Percentiles rank a stretch among this genome's conserved stretches.
These are phyloP conservation scores for Exophiala calicioides DNA, from an alignment of 2,329 filamentous ascomycete species.

Conservation along the genomic window DNA sequence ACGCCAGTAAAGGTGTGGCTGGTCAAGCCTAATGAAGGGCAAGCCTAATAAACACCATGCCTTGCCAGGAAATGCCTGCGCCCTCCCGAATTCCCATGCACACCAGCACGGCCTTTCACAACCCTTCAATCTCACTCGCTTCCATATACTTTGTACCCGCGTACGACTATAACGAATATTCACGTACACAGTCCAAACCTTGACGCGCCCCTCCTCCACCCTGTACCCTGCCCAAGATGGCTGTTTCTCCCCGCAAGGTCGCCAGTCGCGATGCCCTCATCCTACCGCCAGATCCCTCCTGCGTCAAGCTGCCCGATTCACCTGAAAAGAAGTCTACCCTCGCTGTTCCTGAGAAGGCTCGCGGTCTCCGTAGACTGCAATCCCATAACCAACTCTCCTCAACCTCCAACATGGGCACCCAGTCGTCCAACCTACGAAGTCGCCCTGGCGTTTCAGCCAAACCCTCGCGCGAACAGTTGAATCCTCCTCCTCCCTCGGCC, in stretches of 20 bases:
- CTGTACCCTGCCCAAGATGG: conserved; percentile 18
- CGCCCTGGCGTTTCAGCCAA: conserved; percentile 14
- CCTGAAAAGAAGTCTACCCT: conserved; percentile 40
- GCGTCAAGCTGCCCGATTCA: conserved; percentile 23
- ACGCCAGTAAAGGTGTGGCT: no score
- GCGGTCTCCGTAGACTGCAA: conserved; percentile 71
- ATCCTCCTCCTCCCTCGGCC: conserved; percentile 59
- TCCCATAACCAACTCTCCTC: conserved; percentile 68
- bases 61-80: no score
- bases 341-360: conserved; percentile 65
- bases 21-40: no score
- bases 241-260: conserved; percentile 28
- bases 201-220: conserved; percentile 3
- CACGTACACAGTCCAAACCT: not conserved
- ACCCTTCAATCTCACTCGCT: conserved; percentile 6
- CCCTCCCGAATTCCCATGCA: no score
- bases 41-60: no score
- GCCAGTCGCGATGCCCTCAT: conserved; percentile 21
- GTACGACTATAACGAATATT: no score
- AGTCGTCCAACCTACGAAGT: conserved; percentile 23
- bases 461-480: conserved; percentile 29
- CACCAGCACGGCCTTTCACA: no score
- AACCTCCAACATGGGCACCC: conserved; percentile 43
- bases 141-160: no score
- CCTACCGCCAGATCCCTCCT: conserved; percentile 23